A percentile compares a stretch with the other conserved stretches of the same genome.
phyloP scores from a whole-genome alignment of 2,329 filamentous ascomycete species.

The Cyclaneusma minus region DNA sequence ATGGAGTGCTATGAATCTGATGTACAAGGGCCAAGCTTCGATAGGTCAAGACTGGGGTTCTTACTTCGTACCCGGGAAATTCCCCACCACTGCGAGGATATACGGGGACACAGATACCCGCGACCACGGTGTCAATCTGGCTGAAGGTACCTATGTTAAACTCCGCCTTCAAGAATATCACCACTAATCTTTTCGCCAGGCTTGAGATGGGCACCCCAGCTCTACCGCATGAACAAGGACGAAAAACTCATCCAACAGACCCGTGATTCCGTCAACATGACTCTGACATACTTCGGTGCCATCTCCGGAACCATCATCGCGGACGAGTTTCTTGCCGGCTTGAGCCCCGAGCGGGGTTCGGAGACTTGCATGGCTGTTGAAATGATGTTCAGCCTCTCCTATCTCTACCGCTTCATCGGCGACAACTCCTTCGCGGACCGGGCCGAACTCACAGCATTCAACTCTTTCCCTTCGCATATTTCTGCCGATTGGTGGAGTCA shows the following conservation, averaged over 20 bases:
- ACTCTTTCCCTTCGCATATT: constrained; percentile 34
- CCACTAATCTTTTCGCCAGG: no score
- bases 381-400: constrained; percentile 18
- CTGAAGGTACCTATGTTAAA: constrained; percentile 8
- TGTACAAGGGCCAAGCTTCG: constrained; percentile 6
- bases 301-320: constrained; percentile 25
- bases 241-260: constrained; percentile 21
- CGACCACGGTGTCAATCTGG: constrained; percentile 9
- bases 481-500: constrained; percentile 38
- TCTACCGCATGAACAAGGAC: constrained; percentile 7
- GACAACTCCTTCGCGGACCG: constrained; percentile 28
- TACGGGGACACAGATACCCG: constrained; percentile 1
- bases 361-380: constrained; percentile 22
- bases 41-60: constrained; percentile 9
- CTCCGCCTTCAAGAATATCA: no score
- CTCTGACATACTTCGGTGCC: constrained; percentile 23
- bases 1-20: constrained; percentile 16
- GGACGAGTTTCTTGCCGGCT: constrained; percentile 24
- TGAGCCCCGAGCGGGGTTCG: constrained; percentile 21
- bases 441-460: constrained; percentile 36
- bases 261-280: constrained; percentile 21
- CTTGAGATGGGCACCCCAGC: constrained; percentile 4
- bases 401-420: constrained; percentile 20
- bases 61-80: constrained; percentile 9
- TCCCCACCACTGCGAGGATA: constrained; percentile 4